A percentile compares a stretch with the other conserved stretches of the same genome.
Evolutionary conservation across 371 early-diverging fungal genomes (phyloP).

Genomic region (Capniomyces stellatus): DNA sequence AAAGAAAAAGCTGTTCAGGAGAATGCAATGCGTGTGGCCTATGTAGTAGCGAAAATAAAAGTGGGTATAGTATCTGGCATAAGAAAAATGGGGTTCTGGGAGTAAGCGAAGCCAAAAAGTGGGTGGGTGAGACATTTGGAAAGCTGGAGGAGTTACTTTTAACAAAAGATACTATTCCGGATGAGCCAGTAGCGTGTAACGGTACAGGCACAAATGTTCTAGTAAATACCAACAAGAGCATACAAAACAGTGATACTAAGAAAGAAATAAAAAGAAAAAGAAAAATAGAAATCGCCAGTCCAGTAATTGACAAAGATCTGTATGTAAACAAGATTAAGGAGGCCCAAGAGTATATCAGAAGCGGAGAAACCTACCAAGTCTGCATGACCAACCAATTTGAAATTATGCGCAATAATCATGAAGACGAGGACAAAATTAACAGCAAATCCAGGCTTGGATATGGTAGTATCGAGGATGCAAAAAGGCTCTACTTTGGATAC

Average conservation of each 20-base stretch:
- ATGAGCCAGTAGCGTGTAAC: background rate
- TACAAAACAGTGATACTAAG: background rate
- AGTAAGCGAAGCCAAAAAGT: background rate
- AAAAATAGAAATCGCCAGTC: background rate
- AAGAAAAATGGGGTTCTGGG: background rate
- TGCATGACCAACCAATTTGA: slow-evolving; percentile 78
- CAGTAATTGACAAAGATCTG: background rate
- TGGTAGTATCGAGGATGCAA: background rate
- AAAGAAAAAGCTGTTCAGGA: background rate
- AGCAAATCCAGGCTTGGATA: no score
- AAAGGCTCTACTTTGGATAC: background rate
- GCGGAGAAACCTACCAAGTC: slow-evolving; percentile 88
- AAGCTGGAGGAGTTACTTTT: no score
- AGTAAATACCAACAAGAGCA: background rate
- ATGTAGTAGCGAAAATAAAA: background rate
- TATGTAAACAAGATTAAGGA: slow-evolving; percentile 47
- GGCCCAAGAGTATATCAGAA: slow-evolving; percentile 44
- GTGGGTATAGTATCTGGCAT: background rate
- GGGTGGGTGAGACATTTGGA: slow-evolving; percentile 5
- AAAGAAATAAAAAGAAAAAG: background rate
- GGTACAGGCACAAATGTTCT: background rate
- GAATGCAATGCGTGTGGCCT: no score
- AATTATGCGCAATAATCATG: slow-evolving; percentile 13
- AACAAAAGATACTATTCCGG: background rate
- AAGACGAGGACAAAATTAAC: background rate